Evolutionary conservation across 768 basidiomycete species (phyloP).

Genomic region (Pisolithus tinctorius): DNA sequence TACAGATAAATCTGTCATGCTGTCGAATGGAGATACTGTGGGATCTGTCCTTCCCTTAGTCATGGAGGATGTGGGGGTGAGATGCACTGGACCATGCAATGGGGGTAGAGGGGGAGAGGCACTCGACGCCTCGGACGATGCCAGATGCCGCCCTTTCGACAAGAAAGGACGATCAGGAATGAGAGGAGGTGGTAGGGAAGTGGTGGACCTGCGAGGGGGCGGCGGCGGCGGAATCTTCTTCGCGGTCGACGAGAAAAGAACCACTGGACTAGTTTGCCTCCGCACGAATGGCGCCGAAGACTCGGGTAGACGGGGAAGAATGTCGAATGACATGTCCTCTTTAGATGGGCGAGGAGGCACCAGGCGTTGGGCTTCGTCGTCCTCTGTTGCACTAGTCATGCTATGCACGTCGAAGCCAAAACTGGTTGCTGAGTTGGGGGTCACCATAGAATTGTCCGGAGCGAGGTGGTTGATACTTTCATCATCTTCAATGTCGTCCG

Average conservation of each 20-base stretch:
- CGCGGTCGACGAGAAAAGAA: not conserved
- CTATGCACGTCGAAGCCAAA: conserved; percentile 30
- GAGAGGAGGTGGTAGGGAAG: conserved; percentile 30
- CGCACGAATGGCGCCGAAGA: conserved; percentile 10
- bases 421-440: conserved; percentile 17
- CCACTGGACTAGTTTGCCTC: conserved; percentile 20
- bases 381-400: conserved; percentile 35
- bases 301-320: conserved; percentile 9
- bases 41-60: conserved; percentile 26
- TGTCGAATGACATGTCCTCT: conserved; percentile 15
- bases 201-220: conserved; percentile 47
- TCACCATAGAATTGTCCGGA: conserved; percentile 10
- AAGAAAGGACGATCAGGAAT: conserved; percentile 37
- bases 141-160: conserved; percentile 8
- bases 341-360: conserved; percentile 23
- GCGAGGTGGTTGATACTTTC: conserved; percentile 10
- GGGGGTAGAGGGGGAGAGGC: not conserved
- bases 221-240: conserved; percentile 55
- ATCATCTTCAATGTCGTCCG: conserved; percentile 20
- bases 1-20: conserved; percentile 41
- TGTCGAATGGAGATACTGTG: conserved; percentile 62
- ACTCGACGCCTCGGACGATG: conserved; percentile 9
- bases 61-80: conserved; percentile 30
- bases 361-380: conserved; percentile 35
- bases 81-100: conserved; percentile 15